These are phyloP conservation scores for Pelagomonas calceolata DNA, from an alignment of 108 stramenopile species.

Conservation along the genomic window DNA sequence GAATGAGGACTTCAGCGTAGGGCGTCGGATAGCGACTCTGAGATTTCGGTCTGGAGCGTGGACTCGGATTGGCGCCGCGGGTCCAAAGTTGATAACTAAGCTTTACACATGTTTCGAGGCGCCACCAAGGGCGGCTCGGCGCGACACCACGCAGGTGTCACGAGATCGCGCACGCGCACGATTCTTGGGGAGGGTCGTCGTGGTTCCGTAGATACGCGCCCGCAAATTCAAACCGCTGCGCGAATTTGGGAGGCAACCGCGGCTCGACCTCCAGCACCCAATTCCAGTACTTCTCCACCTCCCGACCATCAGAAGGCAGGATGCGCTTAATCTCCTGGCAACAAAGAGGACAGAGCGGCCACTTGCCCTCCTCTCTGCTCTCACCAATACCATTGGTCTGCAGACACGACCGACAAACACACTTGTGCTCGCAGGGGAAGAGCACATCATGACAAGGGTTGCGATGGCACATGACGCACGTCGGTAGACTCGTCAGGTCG, in stretches of 20 bases:
- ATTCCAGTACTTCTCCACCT: not conserved
- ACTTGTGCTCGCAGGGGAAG: conserved; percentile 1
- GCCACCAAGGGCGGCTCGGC: too few relatives aligned
- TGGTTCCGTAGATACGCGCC: not conserved
- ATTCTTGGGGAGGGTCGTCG: not conserved
- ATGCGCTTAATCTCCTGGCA: not conserved
- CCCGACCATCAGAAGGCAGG: not conserved
- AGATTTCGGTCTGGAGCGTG: too few relatives aligned
- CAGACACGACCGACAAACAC: not conserved
- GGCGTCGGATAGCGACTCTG: too few relatives aligned
- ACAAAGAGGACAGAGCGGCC: not conserved
- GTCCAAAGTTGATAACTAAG: too few relatives aligned
- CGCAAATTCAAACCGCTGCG: not conserved
- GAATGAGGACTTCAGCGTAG: too few relatives aligned
- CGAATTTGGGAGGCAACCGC: not conserved
- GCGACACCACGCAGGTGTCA: too few relatives aligned
- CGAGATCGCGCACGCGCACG: too few relatives aligned
- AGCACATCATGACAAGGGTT: not conserved
- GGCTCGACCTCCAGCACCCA: not conserved
- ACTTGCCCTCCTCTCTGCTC: not conserved
- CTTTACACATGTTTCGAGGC: too few relatives aligned
- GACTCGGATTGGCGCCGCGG: too few relatives aligned
- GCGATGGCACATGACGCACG: not conserved
- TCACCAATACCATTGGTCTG: not conserved
- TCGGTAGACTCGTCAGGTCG: not conserved